These are phyloP conservation scores for Arbutus unedo DNA, from an alignment of 148 eudicot species.

Conservation along the genomic window DNA sequence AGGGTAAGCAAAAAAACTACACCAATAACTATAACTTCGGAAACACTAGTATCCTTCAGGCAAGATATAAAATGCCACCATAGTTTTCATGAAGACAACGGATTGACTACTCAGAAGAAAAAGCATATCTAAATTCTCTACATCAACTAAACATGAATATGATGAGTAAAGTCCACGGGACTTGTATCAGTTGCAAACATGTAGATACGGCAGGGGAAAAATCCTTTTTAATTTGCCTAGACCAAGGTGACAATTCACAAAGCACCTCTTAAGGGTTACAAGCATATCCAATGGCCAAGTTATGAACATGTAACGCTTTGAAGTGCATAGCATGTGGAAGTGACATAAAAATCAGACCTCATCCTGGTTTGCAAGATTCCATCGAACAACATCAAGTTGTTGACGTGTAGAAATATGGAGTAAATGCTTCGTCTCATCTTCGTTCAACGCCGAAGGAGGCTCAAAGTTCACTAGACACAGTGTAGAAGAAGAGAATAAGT, in stretches of 20 bases:
- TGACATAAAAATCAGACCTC: conserved; percentile 51
- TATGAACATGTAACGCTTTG: conserved; percentile 7
- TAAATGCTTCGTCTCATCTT: conserved; percentile 74
- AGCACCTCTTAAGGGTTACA: neutral
- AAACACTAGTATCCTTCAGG: neutral
- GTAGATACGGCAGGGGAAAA: neutral
- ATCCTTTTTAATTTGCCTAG: neutral
- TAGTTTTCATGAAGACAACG: neutral
- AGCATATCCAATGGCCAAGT: neutral
- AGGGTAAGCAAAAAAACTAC: neutral
- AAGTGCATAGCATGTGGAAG: neutral
- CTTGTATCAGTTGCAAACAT: neutral
- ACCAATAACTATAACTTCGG: neutral
- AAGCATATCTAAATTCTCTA: neutral
- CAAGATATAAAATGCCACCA: neutral
- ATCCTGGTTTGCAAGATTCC: conserved; percentile 90
- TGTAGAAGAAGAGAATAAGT: neutral
- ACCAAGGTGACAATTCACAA: neutral
- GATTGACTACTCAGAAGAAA: neutral
- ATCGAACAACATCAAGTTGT: conserved; percentile 60
- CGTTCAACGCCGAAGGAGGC: conserved; percentile 35
- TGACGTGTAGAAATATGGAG: conserved; percentile 51
- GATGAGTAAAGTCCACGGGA: neutral
- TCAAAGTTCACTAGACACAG: conserved; percentile 17
- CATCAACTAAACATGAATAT: neutral